Evolutionary conservation across 257 asterid species (phyloP).

Genomic region (Fraxinus pennsylvanica): DNA sequence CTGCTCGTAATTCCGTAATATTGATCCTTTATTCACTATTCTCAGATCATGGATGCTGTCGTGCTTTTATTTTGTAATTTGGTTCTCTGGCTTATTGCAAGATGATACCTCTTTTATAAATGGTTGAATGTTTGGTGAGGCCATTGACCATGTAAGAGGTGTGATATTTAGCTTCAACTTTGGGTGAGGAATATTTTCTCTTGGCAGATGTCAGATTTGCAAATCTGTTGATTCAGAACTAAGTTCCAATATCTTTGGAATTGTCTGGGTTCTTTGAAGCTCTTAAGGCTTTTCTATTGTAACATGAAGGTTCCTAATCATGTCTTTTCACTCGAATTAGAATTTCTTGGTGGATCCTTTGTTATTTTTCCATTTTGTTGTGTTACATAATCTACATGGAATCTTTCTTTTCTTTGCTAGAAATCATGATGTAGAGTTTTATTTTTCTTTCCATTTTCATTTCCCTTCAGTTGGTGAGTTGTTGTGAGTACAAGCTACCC

Average conservation of each 20-base stretch:
- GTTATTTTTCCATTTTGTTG: background rate
- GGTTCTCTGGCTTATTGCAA: no score
- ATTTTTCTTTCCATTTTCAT: background rate
- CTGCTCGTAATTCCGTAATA: conserved; percentile 42
- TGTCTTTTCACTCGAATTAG: no score
- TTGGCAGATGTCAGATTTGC: background rate
- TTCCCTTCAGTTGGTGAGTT: no score
- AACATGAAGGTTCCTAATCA: no score
- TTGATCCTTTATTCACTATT: background rate
- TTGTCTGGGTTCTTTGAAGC: no score
- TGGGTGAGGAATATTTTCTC: background rate
- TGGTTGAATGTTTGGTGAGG: no score
- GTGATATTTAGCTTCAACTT: background rate
- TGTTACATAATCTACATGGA: background rate
- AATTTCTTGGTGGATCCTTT: background rate
- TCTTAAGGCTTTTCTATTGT: no score
- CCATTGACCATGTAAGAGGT: no score
- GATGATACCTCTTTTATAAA: no score
- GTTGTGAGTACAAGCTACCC: no score
- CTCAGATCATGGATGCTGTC: background rate
- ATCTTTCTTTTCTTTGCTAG: background rate
- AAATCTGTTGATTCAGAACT: background rate
- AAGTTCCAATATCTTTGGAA: no score
- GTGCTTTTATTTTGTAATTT: background rate
- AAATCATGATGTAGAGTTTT: background rate